A percentile compares a stretch with the other conserved stretches of the same genome.
Conservation (phyloP, 2,329 filamentous ascomycete genomes). For the Ophiostoma australiae region DNA sequence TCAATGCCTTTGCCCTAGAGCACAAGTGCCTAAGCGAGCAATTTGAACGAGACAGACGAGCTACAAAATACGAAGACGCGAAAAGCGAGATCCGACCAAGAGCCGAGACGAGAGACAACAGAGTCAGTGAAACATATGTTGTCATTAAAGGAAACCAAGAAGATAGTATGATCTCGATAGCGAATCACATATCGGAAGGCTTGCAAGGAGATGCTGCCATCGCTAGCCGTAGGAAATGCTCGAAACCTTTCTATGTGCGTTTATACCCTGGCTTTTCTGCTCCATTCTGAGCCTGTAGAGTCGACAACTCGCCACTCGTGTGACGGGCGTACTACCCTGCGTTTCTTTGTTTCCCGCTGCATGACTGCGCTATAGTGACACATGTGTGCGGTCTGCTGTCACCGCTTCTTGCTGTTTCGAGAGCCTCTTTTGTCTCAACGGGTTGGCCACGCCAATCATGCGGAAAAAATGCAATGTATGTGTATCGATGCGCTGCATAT, state of each 20-base stretch:
- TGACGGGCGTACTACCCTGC: not conserved
- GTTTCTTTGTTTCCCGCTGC: constrained; percentile 5
- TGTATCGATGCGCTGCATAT: not conserved
- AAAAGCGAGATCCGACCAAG: not conserved
- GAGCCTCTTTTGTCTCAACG: constrained; percentile 9
- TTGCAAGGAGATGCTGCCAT: not conserved
- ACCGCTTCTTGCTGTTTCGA: constrained; percentile 9
- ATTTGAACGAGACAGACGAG: not conserved
- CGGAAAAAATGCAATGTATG: not conserved
- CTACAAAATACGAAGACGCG: not conserved
- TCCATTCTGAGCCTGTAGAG: not conserved
- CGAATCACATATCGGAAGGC: not conserved
- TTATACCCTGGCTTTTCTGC: not conserved
- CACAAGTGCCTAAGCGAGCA: not conserved
- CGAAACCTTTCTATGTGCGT: not conserved
- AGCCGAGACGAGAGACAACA: not conserved
- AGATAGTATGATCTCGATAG: not conserved
- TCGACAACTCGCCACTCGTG: not conserved
- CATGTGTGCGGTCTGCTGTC: constrained; percentile 10
- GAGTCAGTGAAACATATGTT: not conserved
- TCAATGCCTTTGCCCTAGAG: not conserved
- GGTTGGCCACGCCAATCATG: not conserved
- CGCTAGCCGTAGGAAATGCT: no score
- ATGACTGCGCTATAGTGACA: not conserved
- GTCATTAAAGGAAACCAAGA: not conserved